Percentiles rank a stretch among this genome's conserved stretches.
Evolutionary conservation across 2,329 filamentous ascomycete genomes (phyloP).

Genomic region (Colletotrichum tanaceti): DNA sequence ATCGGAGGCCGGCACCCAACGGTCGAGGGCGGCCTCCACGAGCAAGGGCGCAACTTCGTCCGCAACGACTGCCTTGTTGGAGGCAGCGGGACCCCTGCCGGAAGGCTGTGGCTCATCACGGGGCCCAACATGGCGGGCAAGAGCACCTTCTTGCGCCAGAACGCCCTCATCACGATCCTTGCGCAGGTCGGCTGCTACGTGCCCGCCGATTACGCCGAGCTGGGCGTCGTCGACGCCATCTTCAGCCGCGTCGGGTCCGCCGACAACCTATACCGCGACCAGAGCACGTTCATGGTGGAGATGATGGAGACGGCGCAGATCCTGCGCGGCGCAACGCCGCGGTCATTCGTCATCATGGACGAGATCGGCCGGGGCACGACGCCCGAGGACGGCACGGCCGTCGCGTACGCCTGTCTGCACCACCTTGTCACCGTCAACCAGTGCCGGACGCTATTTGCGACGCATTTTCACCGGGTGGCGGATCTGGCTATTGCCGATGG

Average conservation of each 20-base stretch:
- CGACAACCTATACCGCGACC: constrained; percentile 92
- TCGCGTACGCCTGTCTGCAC: constrained; percentile 88
- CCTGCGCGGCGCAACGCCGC: constrained; percentile 82
- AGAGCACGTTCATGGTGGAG: constrained; percentile 99
- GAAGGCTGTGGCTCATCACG: constrained; percentile 75
- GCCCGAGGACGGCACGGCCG: constrained; percentile 88
- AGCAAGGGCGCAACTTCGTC: constrained; percentile 84
- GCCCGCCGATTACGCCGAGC: constrained; percentile 84
- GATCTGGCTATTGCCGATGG: constrained; percentile 74
- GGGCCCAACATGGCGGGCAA: constrained; percentile 99
- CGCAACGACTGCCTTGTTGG: constrained; percentile 88
- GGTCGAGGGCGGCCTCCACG: constrained; percentile 83
- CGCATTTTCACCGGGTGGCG: constrained; percentile 88
- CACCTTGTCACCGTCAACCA: constrained; percentile 83
- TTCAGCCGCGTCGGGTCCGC: constrained; percentile 94
- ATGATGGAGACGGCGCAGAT: constrained; percentile 98
- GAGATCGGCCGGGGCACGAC: constrained; percentile 96
- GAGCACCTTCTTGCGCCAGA: constrained; percentile 94
- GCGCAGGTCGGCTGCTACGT: constrained; percentile 95
- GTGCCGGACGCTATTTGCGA: constrained; percentile 89
- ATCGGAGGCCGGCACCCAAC: constrained; percentile 91
- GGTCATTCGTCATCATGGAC: constrained; percentile 97
- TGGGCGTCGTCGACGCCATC: constrained; percentile 95
- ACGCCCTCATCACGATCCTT: constrained; percentile 92
- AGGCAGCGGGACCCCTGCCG: constrained; percentile 64